phyloP scores from a whole-genome alignment of 139 green algal species.

The Desmodesmus armatus region DNA sequence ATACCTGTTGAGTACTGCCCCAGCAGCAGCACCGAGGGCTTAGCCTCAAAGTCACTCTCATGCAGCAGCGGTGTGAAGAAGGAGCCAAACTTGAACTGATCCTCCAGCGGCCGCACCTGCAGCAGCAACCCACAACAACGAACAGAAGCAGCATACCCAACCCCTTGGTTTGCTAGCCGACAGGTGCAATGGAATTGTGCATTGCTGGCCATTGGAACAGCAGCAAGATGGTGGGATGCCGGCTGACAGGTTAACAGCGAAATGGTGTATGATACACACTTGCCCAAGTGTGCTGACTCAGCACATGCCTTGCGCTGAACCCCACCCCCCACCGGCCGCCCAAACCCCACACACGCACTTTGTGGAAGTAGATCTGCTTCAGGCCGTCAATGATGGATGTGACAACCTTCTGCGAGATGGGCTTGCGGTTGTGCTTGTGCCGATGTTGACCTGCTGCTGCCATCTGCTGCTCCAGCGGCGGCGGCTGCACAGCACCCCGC shows the following conservation, averaged over 20 bases:
- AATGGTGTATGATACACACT: background rate
- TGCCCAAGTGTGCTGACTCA: background rate
- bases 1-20: slow-evolving; percentile 96
- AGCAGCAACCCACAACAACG: background rate
- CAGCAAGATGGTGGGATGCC: no score
- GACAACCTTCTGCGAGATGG: slow-evolving; percentile 73
- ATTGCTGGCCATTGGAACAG: no score
- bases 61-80: slow-evolving; percentile 90
- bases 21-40: slow-evolving; percentile 96
- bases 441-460: background rate
- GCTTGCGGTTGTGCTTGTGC: slow-evolving; percentile 17
- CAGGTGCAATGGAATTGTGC: no score
- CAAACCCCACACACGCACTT: slow-evolving; percentile 61
- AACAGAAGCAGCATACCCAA: background rate
- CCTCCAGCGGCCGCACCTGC: slow-evolving; percentile 90
- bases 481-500: background rate
- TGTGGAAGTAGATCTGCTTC: slow-evolving; percentile 93
- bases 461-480: slow-evolving; percentile 18
- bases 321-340: no score
- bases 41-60: slow-evolving; percentile 96
- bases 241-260: no score
- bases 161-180: background rate
- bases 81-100: slow-evolving; percentile 92
- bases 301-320: no score
- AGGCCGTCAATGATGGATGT: slow-evolving; percentile 93